Percentiles rank a stretch among this genome's conserved stretches.
Conservation (phyloP, 108 stramenopile species). For the Nitzschia palea region DNA sequence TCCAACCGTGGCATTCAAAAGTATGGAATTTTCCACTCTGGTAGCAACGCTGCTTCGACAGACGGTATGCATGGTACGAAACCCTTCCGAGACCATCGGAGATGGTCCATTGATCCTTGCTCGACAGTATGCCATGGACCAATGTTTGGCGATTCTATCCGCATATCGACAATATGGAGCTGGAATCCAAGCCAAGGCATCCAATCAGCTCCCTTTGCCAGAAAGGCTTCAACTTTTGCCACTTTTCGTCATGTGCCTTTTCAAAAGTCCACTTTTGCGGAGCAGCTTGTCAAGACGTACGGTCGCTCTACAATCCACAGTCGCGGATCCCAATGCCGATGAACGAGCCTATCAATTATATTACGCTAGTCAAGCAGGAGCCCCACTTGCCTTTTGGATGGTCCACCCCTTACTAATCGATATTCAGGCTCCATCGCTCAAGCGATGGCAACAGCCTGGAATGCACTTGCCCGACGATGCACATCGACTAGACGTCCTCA, state of each 20-base stretch:
- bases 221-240: slow-evolving; percentile 88
- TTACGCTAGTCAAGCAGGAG: slow-evolving; percentile 48
- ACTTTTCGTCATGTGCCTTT: slow-evolving; percentile 71
- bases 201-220: slow-evolving; percentile 84
- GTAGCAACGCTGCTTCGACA: slow-evolving; percentile 50
- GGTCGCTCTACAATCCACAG: slow-evolving; percentile 1
- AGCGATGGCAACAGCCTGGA: not conserved
- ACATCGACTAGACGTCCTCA: slow-evolving; percentile 5
- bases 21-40: slow-evolving; percentile 62
- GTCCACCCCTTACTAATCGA: slow-evolving; percentile 37
- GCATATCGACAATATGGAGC: slow-evolving; percentile 55
- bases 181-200: not conserved
- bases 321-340: slow-evolving; percentile 66
- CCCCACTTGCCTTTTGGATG: slow-evolving; percentile 51
- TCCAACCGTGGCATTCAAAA: slow-evolving; percentile 49
- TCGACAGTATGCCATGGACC: slow-evolving; percentile 46
- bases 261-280: slow-evolving; percentile 68
- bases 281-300: slow-evolving; percentile 34
- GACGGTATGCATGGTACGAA: not conserved
- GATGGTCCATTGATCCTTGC: slow-evolving; percentile 20
- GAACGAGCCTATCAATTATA: slow-evolving; percentile 69
- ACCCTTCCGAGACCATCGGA: not conserved
- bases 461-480: slow-evolving; percentile 5
- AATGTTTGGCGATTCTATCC: slow-evolving; percentile 62
- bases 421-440: not conserved